Evolutionary conservation across 768 basidiomycete species (phyloP).

Genomic region (Boletus fagicola): DNA sequence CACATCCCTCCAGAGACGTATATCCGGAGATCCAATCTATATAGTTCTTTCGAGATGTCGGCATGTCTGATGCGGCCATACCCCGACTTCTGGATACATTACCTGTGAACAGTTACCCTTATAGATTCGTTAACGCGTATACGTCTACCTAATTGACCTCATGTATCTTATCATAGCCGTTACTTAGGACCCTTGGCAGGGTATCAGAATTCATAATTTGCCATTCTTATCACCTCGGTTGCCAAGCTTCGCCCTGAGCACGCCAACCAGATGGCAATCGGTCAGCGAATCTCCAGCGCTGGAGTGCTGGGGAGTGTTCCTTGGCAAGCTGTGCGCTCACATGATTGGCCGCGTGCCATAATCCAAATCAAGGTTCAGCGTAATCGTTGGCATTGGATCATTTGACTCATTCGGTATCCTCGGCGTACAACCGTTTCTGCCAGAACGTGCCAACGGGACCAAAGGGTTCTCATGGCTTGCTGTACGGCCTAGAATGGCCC

Average conservation of each 20-base stretch:
- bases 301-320: slow-evolving; percentile 14
- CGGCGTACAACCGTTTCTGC: neutral
- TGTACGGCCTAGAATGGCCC: neutral
- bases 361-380: neutral
- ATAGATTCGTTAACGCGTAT: neutral
- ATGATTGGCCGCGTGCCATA: neutral
- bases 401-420: neutral
- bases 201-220: neutral
- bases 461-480: neutral
- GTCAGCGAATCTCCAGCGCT: neutral
- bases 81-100: neutral
- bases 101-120: neutral
- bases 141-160: slow-evolving; percentile 3
- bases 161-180: slow-evolving; percentile 3
- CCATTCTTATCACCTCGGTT: slow-evolving; percentile 2
- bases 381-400: neutral
- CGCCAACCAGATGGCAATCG: neutral
- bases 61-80: neutral
- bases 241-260: neutral
- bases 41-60: neutral
- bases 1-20: neutral
- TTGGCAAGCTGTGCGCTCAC: slow-evolving; percentile 24
- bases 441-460: neutral
- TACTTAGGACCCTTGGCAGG: neutral
- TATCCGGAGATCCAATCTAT: neutral